Evolutionary conservation across 2,329 filamentous ascomycete species (phyloP).

Genomic region (Beauveria scarabaeidicola): DNA sequence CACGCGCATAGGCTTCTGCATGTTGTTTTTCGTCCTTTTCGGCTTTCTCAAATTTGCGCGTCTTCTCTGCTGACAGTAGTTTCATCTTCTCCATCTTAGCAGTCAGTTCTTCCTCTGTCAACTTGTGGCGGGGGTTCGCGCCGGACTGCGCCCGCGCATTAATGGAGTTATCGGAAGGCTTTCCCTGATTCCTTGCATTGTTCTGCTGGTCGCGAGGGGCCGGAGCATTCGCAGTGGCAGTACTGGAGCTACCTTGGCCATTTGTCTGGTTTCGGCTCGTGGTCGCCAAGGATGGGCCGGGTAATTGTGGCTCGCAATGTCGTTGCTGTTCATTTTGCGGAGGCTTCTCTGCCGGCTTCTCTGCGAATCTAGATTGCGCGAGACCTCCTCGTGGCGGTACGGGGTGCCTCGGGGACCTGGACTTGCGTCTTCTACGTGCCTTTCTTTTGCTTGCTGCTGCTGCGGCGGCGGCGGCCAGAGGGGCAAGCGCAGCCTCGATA

Average conservation of each 20-base stretch:
- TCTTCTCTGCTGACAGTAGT: slow-evolving; percentile 48
- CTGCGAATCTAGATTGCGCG: slow-evolving; percentile 25
- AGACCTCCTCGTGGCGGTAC: slow-evolving; percentile 17
- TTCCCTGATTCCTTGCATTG: background rate
- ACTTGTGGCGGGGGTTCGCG: slow-evolving; percentile 50
- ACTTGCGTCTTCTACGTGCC: slow-evolving; percentile 5
- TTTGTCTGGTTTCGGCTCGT: background rate
- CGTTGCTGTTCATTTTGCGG: background rate
- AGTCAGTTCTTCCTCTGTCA: slow-evolving; percentile 50
- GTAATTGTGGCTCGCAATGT: background rate
- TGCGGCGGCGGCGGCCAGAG: background rate
- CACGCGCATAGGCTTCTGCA: slow-evolving; percentile 43
- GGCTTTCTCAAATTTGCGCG: slow-evolving; percentile 49
- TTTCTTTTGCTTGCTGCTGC: slow-evolving; percentile 10
- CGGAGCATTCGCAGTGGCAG: background rate
- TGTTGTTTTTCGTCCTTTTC: slow-evolving; percentile 49
- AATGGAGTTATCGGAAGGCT: slow-evolving; percentile 23
- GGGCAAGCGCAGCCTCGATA: slow-evolving; percentile 8
- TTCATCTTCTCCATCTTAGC: slow-evolving; percentile 55
- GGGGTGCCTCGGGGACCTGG: slow-evolving; percentile 1
- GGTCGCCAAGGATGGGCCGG: background rate
- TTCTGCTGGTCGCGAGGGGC: slow-evolving; percentile 9
- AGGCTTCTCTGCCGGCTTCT: slow-evolving; percentile 19
- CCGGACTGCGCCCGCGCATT: slow-evolving; percentile 43
- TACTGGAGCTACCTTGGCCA: background rate